Conservation (phyloP, 2,329 filamentous ascomycete species). For the Orbilia oligospora region DNA sequence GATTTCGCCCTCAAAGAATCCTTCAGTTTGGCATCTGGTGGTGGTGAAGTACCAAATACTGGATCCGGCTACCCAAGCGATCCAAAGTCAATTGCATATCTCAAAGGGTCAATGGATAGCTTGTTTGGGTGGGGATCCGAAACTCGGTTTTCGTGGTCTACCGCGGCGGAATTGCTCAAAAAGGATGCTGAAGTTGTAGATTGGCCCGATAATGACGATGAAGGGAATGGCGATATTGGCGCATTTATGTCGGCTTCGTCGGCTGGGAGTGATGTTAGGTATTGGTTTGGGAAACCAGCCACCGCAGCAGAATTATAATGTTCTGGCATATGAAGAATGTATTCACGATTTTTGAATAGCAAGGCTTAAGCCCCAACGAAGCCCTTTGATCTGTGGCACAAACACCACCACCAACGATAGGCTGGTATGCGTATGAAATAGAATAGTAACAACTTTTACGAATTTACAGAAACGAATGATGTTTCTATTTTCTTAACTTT, state of each 20-base stretch:
- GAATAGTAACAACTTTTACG: background rate
- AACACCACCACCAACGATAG: background rate
- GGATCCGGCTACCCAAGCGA: slow-evolving; percentile 96
- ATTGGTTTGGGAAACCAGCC: slow-evolving; percentile 47
- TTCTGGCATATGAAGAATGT: background rate
- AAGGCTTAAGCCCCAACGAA: background rate
- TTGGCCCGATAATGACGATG: slow-evolving; percentile 81
- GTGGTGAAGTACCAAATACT: slow-evolving; percentile 72
- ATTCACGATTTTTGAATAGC: slow-evolving; percentile 1
- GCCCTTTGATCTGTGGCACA: background rate
- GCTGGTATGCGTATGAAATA: background rate
- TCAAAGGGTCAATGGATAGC: slow-evolving; percentile 88
- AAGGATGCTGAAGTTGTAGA: slow-evolving; percentile 81
- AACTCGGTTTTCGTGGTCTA: slow-evolving; percentile 95
- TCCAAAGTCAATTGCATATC: slow-evolving; percentile 82
- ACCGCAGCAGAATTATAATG: slow-evolving; percentile 15
- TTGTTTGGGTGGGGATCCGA: slow-evolving; percentile 96
- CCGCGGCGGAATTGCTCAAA: slow-evolving; percentile 94
- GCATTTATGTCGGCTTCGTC: slow-evolving; percentile 21
- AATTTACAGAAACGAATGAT: background rate
- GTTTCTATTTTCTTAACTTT: background rate
- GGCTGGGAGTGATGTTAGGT: slow-evolving; percentile 20
- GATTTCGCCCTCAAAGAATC: slow-evolving; percentile 83
- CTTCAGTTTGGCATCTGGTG: slow-evolving; percentile 27
- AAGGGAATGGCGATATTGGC: slow-evolving; percentile 66